Conservation (phyloP, 176 grass and related monocot species). For the Zea luxurians region DNA sequence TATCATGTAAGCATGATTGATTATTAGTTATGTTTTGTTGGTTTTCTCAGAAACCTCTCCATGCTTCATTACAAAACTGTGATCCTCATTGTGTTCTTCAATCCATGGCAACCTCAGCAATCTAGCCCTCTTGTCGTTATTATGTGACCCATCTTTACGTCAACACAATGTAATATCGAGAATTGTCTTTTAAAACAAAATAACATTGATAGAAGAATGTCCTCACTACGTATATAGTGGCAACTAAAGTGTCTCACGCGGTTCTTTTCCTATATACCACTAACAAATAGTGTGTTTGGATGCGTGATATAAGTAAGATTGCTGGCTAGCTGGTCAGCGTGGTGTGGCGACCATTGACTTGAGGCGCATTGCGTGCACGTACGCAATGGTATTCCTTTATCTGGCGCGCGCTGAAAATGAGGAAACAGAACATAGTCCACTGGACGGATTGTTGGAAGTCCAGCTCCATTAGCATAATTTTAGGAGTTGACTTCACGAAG, state of each 20-base stretch:
- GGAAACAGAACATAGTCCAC: constrained; percentile 2
- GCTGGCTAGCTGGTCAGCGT: background rate
- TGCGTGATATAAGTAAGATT: background rate
- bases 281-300: background rate
- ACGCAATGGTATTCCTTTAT: background rate
- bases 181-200: background rate
- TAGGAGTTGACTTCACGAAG: constrained; percentile 5
- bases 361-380: background rate
- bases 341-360: background rate
- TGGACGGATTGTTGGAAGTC: background rate
- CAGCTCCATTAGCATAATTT: constrained; percentile 4
- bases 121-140: too few species aligned
- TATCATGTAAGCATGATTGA: too few species aligned
- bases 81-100: too few species aligned
- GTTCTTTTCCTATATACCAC: background rate
- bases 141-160: too few species aligned
- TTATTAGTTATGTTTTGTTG: too few species aligned
- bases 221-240: background rate
- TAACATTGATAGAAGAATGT: background rate
- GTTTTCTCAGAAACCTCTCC: too few species aligned
- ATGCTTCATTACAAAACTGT: too few species aligned
- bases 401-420: background rate
- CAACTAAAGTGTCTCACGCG: background rate
- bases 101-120: too few species aligned
- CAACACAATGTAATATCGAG: background rate